A percentile compares a stretch with the other conserved stretches of the same genome.
phyloP scores from a whole-genome alignment of 768 basidiomycete genomes.

The Leccinum subgranulosum region DNA sequence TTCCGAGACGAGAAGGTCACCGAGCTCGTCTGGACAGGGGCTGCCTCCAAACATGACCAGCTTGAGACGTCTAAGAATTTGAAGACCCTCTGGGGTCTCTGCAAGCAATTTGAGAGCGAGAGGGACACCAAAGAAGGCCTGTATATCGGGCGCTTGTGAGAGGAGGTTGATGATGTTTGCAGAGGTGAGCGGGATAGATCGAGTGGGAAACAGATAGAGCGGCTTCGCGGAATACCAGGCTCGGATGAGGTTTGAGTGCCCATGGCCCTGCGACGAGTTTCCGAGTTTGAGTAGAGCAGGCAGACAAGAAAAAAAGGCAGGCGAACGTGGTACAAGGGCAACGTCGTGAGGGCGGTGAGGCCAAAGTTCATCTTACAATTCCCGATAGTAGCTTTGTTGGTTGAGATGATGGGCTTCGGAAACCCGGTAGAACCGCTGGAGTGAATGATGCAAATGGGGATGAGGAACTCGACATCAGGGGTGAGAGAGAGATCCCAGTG shows the following conservation, averaged over 20 bases:
- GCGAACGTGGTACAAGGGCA: slow-evolving; percentile 34
- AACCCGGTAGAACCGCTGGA: slow-evolving; percentile 42
- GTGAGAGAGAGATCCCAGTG: slow-evolving; percentile 18
- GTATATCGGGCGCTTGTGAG: slow-evolving; percentile 30
- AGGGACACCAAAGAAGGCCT: slow-evolving; percentile 37
- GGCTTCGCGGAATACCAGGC: slow-evolving; percentile 41
- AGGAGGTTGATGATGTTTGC: slow-evolving; percentile 41
- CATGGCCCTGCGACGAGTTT: slow-evolving; percentile 16
- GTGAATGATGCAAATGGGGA: slow-evolving; percentile 23
- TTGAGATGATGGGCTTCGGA: slow-evolving; percentile 42
- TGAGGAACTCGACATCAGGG: slow-evolving; percentile 19
- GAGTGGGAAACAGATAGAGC: slow-evolving; percentile 42
- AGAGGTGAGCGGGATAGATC: slow-evolving; percentile 44
- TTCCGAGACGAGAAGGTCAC: slow-evolving; percentile 44
- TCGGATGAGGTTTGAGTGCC: slow-evolving; percentile 33
- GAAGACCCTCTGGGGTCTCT: slow-evolving; percentile 45
- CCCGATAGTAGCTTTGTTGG: slow-evolving; percentile 35
- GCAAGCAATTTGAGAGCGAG: slow-evolving; percentile 42
- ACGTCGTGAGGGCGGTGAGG: slow-evolving; percentile 18
- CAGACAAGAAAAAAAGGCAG: background rate
- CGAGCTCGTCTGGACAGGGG: slow-evolving; percentile 52
- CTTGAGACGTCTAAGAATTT: slow-evolving; percentile 41
- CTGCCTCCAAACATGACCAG: slow-evolving; percentile 52
- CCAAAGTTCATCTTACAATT: slow-evolving; percentile 34
- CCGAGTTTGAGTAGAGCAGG: background rate